Percentiles rank a stretch among this genome's conserved stretches.
These are phyloP conservation scores for Penicillium simplicissimum DNA, from an alignment of 495 filamentous ascomycete genomes.

Conservation along the genomic window DNA sequence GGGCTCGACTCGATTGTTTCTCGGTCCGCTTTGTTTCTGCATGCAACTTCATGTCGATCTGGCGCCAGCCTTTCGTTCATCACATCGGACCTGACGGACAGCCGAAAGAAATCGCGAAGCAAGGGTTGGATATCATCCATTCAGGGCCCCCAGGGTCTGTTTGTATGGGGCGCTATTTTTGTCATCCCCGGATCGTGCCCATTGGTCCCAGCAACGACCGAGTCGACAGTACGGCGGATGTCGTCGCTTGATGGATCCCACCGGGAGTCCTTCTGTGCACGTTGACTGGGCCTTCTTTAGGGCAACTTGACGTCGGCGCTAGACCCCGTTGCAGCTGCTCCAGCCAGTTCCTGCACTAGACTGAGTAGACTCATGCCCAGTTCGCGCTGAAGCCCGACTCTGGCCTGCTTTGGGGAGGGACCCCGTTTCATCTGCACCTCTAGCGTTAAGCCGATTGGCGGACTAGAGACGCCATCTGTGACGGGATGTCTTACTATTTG, in stretches of 20 bases:
- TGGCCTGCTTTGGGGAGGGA: slow-evolving; percentile 6
- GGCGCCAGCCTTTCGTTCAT: slow-evolving; percentile 7
- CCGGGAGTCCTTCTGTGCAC: background rate
- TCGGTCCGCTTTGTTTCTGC: background rate
- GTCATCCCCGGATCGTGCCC: slow-evolving; percentile 1
- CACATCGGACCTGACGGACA: background rate
- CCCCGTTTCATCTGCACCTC: slow-evolving; percentile 19
- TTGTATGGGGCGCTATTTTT: slow-evolving; percentile 3
- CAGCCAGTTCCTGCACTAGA: slow-evolving; percentile 26
- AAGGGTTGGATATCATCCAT: background rate
- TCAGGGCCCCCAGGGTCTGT: background rate
- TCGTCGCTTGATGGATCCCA: slow-evolving; percentile 1
- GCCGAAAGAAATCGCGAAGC: background rate
- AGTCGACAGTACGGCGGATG: background rate
- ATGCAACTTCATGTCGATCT: slow-evolving; percentile 12
- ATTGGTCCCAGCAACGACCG: background rate
- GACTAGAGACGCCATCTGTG: slow-evolving; percentile 6
- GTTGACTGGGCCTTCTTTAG: background rate
- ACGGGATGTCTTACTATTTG: slow-evolving; percentile 23
- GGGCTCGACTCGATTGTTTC: background rate
- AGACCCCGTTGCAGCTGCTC: background rate
- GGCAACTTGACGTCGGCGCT: background rate
- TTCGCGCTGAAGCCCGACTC: slow-evolving; percentile 3
- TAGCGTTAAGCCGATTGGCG: slow-evolving; percentile 17
- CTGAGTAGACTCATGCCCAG: slow-evolving; percentile 4